Evolutionary conservation across 1,139 yeast species (phyloP).

Genomic region (Yamadazyma atlantica): DNA sequence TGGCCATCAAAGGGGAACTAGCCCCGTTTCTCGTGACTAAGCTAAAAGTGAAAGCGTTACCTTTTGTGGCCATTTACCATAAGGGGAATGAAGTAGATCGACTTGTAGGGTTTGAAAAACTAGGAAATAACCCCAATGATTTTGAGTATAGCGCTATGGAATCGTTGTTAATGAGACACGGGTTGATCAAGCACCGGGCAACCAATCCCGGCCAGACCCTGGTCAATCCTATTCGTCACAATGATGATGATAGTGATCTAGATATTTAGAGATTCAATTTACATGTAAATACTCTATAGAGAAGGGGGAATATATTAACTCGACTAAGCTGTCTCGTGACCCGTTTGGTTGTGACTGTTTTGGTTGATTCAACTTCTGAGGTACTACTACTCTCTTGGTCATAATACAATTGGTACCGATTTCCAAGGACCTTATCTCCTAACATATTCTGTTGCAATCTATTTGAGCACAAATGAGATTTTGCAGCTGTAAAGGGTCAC

Average conservation of each 20-base stretch:
- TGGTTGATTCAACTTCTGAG: too few relatives aligned
- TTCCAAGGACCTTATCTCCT: constrained; percentile 17
- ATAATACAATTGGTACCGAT: constrained; percentile 12
- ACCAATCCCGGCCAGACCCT: constrained; percentile 23
- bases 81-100: constrained; percentile 59
- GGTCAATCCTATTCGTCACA: constrained; percentile 8
- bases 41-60: constrained; percentile 63
- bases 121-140: constrained; percentile 39
- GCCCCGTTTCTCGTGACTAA: constrained; percentile 73
- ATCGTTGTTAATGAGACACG: constrained; percentile 30
- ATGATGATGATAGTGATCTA: constrained; percentile 39
- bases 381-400: too few relatives aligned
- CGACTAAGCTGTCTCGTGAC: too few relatives aligned
- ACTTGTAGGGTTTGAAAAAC: constrained; percentile 65
- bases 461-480: too few relatives aligned
- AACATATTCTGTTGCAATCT: too few relatives aligned
- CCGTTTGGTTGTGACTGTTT: too few relatives aligned
- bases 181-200: constrained; percentile 33
- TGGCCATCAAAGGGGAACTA: constrained; percentile 58
- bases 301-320: not conserved
- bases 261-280: constrained; percentile 22
- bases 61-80: constrained; percentile 65
- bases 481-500: too few relatives aligned
- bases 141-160: constrained; percentile 47
- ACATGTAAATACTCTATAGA: constrained; percentile 5